Base-by-base conservation (phyloP, 768 basidiomycete genomes). In the Cystofilobasidium bisporidii region DNA sequence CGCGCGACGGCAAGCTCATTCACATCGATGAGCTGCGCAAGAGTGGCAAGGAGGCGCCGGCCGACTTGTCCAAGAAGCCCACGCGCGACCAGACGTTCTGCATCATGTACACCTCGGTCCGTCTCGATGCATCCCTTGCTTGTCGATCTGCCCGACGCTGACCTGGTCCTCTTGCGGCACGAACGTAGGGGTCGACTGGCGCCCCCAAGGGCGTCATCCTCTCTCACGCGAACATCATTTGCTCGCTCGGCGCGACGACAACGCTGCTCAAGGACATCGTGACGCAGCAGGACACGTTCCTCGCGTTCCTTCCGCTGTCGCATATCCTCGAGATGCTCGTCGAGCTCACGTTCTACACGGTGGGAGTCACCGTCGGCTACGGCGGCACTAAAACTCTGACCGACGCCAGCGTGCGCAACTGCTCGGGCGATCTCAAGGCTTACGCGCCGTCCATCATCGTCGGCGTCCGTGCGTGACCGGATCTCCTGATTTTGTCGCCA, bases 151-250 rank as follows among this genome's bases (percentile, higher is more conserved):
- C n/a, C n/a, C n/a, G n/a, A n/a, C n/a, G n/a, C n/a, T n/a, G n/a
- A n/a, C n/a, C n/a, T n/a, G n/a, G n/a, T n/a, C n/a, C n/a, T n/a
- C n/a, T n/a, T n/a, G n/a, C n/a, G n/a, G n/a, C n/a, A n/a, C n/a
- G n/a, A n/a, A n/a, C n/a, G n/a, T 36, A 36, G 36, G 77, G 68
- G 24, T 69, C 68, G 15, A 96, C 93, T 0, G 96, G 96, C 14
- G 80, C 89, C 10, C 96, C 96, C 32, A 99, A 98, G 78, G 96
- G 94, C 70, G 96, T 97, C 65, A 81, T 87, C 59, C 85, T 99
- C 72, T 87, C 85, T 1, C 93, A 98, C 75, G 77, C 81, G 57
- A 97, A 97, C 78, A 83, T 97, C 70, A 78, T 92, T 38, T 69
- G 62, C n/a, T 69, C 68, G 22, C 61, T 69, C 22, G 68, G 41